Percentiles rank a stretch among this genome's conserved stretches.
phyloP scores from a whole-genome alignment of 1,284 basidiomycete species.

The Mycena sp. region DNA sequence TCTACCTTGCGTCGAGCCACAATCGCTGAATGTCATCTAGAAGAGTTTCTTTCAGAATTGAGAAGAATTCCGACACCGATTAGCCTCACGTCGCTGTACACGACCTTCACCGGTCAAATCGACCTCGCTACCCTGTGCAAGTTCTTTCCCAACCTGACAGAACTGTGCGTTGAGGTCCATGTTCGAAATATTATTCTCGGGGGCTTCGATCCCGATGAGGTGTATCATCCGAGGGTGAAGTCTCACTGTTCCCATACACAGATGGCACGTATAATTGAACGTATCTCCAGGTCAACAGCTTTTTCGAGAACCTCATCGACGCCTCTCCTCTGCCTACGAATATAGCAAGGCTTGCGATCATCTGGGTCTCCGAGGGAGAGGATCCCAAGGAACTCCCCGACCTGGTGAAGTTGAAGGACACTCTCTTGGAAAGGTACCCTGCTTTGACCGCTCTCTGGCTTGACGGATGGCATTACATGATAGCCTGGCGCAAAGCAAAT shows the following conservation, averaged over 20 bases:
- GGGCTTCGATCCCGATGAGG: not conserved
- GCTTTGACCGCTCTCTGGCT: not conserved
- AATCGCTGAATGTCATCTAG: too few relatives aligned
- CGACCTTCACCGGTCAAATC: not conserved
- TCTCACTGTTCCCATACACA: too few relatives aligned
- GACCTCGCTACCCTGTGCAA: not conserved
- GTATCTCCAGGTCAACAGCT: not conserved
- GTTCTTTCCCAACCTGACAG: not conserved
- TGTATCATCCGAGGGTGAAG: not conserved
- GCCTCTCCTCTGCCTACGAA: not conserved
- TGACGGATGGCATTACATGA: not conserved
- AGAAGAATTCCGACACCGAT: not conserved
- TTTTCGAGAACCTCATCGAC: not conserved
- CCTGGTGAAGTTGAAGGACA: not conserved
- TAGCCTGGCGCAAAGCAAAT: not conserved
- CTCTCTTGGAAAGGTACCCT: not conserved
- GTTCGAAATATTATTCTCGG: not conserved
- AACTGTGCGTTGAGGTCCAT: not conserved
- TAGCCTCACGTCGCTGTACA: not conserved
- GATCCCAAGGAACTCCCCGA: not conserved
- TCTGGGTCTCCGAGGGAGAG: not conserved
- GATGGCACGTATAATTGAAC: too few relatives aligned
- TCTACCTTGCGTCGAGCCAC: too few relatives aligned
- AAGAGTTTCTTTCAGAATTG: not conserved
- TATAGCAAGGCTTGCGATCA: not conserved